Conservation (phyloP, 139 green algal genomes). For the Auxenochlorella pyrenoidosa region DNA sequence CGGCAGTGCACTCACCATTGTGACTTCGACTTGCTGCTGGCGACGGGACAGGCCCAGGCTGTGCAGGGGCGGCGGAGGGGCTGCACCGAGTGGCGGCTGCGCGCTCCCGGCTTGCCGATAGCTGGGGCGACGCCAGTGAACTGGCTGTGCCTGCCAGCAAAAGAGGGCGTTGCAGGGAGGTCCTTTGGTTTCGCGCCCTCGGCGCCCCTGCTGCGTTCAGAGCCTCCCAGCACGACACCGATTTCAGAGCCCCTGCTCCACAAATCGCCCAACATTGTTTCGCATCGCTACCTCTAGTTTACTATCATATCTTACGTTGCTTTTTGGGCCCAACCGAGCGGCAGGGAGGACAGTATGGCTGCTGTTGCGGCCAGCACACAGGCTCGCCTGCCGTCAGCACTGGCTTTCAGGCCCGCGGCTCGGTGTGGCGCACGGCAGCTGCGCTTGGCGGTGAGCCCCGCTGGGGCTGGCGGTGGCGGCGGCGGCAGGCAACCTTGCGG, state of each 20-base stretch:
- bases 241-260: not conserved
- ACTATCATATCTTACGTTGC: not conserved
- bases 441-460: not conserved
- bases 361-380: not conserved
- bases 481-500: not conserved
- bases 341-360: not conserved
- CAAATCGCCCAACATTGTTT: not conserved
- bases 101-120: not conserved
- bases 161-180: not conserved
- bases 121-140: too few species aligned
- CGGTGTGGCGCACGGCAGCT: slow-evolving; percentile 1
- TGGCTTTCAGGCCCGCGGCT: not conserved
- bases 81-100: not conserved
- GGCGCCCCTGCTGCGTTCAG: too few species aligned
- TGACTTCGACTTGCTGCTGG: not conserved
- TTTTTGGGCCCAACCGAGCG: not conserved
- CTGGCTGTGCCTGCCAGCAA: not conserved
- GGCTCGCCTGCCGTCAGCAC: not conserved
- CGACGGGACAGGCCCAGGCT: not conserved
- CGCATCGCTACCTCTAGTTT: too few species aligned
- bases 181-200: not conserved
- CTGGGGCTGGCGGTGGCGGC: not conserved
- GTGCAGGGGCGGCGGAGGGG: not conserved
- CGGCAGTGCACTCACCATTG: not conserved
- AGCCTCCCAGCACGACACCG: not conserved